A percentile compares a stretch with the other conserved stretches of the same genome.
Evolutionary conservation across 2,329 filamentous ascomycete species (phyloP).

Genomic region (Cladosporium cucumerinum): DNA sequence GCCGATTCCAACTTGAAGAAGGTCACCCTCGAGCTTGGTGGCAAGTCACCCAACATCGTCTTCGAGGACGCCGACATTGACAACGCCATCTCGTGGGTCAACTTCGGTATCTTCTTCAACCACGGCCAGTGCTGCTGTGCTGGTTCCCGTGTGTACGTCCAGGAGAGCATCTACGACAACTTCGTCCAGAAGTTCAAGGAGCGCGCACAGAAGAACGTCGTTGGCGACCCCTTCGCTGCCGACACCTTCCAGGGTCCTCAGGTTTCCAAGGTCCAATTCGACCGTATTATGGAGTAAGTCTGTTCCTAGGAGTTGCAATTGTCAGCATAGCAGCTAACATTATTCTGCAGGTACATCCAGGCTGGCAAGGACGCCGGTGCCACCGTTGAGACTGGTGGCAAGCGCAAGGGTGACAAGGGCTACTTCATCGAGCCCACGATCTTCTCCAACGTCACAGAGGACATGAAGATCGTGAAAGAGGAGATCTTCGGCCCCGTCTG

Average conservation of each 20-base stretch:
- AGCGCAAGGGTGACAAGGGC: conserved; percentile 60
- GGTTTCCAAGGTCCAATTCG: conserved; percentile 62
- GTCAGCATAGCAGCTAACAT: conserved; percentile 64
- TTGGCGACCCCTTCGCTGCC: conserved; percentile 65
- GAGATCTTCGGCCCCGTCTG: conserved; percentile 46
- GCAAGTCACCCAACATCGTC: conserved; percentile 57
- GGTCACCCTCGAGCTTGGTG: conserved; percentile 57
- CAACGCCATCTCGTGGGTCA: conserved; percentile 58
- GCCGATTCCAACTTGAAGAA: conserved; percentile 53
- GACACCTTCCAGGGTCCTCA: conserved; percentile 67
- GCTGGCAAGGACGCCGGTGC: conserved; percentile 22
- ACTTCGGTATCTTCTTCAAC: conserved; percentile 54
- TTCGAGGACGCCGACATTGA: conserved; percentile 36
- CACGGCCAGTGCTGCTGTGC: conserved; percentile 56
- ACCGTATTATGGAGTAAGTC: conserved; percentile 60
- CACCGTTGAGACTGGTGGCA: conserved; percentile 55
- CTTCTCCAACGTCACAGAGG: conserved; percentile 33
- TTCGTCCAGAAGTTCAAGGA: conserved; percentile 69
- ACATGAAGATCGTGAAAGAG: conserved; percentile 43
- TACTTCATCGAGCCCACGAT: conserved; percentile 19
- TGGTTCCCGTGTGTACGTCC: conserved; percentile 53
- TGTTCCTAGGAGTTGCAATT: background rate
- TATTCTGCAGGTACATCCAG: conserved; percentile 62
- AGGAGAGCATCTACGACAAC: conserved; percentile 53
- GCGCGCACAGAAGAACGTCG: conserved; percentile 56